Percentiles rank a stretch among this genome's conserved stretches.
Conservation (phyloP, 352 stramenopile species). For the Peronospora destructor region DNA sequence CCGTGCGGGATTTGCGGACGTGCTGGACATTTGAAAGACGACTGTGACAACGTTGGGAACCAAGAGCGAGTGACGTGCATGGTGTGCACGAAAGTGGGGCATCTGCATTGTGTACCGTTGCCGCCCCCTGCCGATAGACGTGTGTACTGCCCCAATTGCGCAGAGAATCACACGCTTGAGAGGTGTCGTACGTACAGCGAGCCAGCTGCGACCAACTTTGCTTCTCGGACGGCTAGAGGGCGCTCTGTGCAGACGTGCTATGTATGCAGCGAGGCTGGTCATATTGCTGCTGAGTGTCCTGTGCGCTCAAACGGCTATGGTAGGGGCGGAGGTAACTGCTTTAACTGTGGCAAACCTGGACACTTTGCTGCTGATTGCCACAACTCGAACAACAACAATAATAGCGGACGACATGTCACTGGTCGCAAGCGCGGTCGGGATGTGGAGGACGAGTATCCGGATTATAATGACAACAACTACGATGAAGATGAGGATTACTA, state of each 20-base stretch:
- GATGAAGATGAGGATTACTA: constrained; percentile 38
- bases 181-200: constrained; percentile 42
- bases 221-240: constrained; percentile 28
- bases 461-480: constrained; percentile 33
- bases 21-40: constrained; percentile 36
- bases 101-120: constrained; percentile 65
- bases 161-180: constrained; percentile 47
- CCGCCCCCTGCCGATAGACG: constrained; percentile 55
- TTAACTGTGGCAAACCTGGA: constrained; percentile 40
- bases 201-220: constrained; percentile 38
- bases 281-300: constrained; percentile 66
- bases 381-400: constrained; percentile 12
- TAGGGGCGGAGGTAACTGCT: constrained; percentile 38
- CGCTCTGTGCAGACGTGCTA: constrained; percentile 66
- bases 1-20: constrained; percentile 54
- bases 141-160: constrained; percentile 66
- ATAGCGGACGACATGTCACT: constrained; percentile 24
- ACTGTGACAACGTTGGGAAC: constrained; percentile 33
- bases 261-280: constrained; percentile 58
- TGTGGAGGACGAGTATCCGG: constrained; percentile 37
- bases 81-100: constrained; percentile 55
- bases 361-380: constrained; percentile 49
- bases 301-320: constrained; percentile 34
- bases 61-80: constrained; percentile 53
- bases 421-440: constrained; percentile 45